Percentiles rank a stretch among this genome's conserved stretches.
These are phyloP conservation scores for Solanum hybrid DNA, from an alignment of 305 asterid species.

Conservation along the genomic window DNA sequence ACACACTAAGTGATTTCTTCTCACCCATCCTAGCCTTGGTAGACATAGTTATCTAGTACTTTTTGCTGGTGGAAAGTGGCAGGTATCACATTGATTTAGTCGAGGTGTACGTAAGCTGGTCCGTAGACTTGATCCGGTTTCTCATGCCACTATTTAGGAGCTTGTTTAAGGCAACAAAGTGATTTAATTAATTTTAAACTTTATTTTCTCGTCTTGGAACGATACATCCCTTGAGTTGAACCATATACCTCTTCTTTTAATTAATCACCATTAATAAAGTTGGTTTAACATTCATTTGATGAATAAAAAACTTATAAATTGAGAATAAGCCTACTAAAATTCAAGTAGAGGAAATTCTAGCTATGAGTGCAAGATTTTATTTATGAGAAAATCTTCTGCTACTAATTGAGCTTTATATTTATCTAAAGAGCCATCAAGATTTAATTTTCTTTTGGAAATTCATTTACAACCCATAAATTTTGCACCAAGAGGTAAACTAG, in stretches of 20 bases:
- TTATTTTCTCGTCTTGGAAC: neutral
- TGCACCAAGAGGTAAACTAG: neutral
- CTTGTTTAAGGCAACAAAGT: neutral
- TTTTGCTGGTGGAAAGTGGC: neutral
- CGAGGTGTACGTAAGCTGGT: neutral
- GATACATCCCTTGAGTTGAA: neutral
- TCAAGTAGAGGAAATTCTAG: neutral
- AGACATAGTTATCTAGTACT: neutral
- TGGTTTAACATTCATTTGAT: neutral
- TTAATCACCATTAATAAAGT: neutral
- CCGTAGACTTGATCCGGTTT: neutral
- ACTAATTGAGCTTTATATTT: neutral
- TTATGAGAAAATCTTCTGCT: neutral
- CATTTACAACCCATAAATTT: neutral
- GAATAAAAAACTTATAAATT: neutral
- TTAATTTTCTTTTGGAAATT: neutral
- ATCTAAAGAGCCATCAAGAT: neutral
- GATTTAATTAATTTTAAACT: neutral
- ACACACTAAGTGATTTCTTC: neutral
- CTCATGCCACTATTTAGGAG: neutral
- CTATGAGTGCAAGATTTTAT: neutral
- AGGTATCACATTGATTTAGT: neutral
- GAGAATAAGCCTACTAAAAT: neutral
- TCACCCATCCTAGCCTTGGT: neutral
- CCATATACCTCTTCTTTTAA: neutral